A percentile compares a stretch with the other conserved stretches of the same genome.
Conservation (phyloP, 1,284 basidiomycete species). For the Cutaneotrichosporon sp. region DNA sequence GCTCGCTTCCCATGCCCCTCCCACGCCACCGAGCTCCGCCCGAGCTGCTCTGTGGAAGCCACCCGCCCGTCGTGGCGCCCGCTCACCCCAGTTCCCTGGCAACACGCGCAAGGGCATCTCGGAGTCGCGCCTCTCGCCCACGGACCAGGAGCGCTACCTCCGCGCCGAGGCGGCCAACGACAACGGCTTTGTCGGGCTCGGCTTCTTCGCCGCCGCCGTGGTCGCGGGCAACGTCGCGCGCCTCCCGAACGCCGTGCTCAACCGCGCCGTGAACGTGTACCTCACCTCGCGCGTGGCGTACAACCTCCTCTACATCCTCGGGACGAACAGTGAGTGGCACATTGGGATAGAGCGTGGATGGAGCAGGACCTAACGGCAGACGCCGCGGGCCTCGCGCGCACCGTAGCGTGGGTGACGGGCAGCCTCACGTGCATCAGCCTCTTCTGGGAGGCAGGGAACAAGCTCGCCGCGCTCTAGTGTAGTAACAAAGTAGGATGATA, state of each 20-base stretch:
- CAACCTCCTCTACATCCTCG: constrained; percentile 37
- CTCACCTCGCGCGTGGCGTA: constrained; percentile 33
- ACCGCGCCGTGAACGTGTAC: constrained; percentile 36
- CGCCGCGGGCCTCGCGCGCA: constrained; percentile 26
- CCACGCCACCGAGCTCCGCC: too few species aligned
- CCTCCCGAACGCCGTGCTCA: constrained; percentile 34
- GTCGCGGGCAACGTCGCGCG: constrained; percentile 41
- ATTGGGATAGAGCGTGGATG: background rate
- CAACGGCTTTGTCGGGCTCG: constrained; percentile 30
- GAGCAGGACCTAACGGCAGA: constrained; percentile 17
- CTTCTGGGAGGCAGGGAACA: constrained; percentile 32
- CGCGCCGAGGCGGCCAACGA: constrained; percentile 38
- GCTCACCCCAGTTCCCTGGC: constrained; percentile 52
- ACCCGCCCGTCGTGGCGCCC: background rate
- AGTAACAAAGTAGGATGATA: constrained; percentile 1
- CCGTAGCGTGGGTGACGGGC: constrained; percentile 25
- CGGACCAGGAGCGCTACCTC: constrained; percentile 61
- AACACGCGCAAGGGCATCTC: constrained; percentile 85
- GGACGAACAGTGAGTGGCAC: constrained; percentile 31
- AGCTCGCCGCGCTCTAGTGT: background rate
- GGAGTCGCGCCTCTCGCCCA: constrained; percentile 78
- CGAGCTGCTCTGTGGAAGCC: too few species aligned
- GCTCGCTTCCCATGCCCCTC: background rate
- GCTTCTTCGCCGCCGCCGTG: constrained; percentile 35
- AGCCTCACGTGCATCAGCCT: constrained; percentile 23